Evolutionary conservation across 768 basidiomycete genomes (phyloP), one percentile per base, ranked within the genome.

Genomic region (Kwoniella botswanensis): DNA sequence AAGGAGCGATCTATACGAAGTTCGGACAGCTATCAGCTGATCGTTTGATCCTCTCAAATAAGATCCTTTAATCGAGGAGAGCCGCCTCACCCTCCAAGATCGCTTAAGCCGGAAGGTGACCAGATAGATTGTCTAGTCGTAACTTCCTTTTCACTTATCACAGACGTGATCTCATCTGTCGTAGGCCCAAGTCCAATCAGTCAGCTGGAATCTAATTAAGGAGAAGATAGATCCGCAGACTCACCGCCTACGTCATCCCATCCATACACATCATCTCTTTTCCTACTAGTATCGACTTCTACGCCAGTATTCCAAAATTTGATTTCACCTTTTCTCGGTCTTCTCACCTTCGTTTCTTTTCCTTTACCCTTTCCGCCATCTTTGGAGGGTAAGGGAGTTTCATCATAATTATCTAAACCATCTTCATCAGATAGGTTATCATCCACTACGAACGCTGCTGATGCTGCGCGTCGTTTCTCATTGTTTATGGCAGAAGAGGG

Each of bases 91-190:
- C 78, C 71, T 50, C 79, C 79, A 2, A 79, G 52, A 58, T 76
- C 76, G n/a, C 61, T 73, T 50, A 81, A 35, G 11, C 76, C 78
- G 5, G 77, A 76, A 7, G 79, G 76, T 10, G 77, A 79, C 79
- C 79, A 81, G 5, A 73, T 67, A 11, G 75, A 74, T 29, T 63
- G 35, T 62, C 70, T 56, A 0, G 71, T 62, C 9, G 67, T 53
- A 10, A 68, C 50, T 18, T 76, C 74, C 13, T 65, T 69, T 15
- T 71, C 70, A 4, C 50, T 46, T 0, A 72, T 4, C 3, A 72
- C 24, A 10, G 71, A 60, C n/a, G 67, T 69, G 35, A 55, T 61
- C 56, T 75, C 76, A 35, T 77, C 77, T 79, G 35, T 12, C 15
- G 17, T 24, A 17, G 15, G 52, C 4, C n/a, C 6, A 35, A 35